Conservation (phyloP, 2,329 filamentous ascomycete genomes). For the Metarhizium humberi region DNA sequence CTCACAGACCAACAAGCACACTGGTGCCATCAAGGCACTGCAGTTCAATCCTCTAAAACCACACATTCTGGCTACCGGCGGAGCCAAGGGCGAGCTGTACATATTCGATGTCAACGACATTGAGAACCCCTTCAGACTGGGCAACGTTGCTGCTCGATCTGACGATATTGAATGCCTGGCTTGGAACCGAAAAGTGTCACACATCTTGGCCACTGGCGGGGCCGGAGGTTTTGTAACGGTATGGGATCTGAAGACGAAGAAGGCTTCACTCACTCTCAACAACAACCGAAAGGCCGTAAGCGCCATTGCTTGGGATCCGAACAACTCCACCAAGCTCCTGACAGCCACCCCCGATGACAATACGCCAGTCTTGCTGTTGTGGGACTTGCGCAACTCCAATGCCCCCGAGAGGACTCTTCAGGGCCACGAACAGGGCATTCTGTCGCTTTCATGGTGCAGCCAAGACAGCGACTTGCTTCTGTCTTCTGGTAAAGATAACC, state of each 20-base stretch:
- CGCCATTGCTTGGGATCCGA: slow-evolving; percentile 94
- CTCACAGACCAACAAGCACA: slow-evolving; percentile 82
- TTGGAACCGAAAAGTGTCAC: slow-evolving; percentile 96
- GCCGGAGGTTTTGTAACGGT: slow-evolving; percentile 93
- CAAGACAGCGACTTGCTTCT: slow-evolving; percentile 84
- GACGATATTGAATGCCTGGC: slow-evolving; percentile 95
- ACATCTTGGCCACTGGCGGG: slow-evolving; percentile 91
- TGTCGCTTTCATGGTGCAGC: slow-evolving; percentile 90
- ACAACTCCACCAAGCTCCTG: slow-evolving; percentile 86
- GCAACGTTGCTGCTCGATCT: slow-evolving; percentile 76
- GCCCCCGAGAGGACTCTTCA: slow-evolving; percentile 81
- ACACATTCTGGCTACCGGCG: slow-evolving; percentile 85
- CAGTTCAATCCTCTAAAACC: slow-evolving; percentile 94
- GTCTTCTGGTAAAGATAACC: slow-evolving; percentile 94
- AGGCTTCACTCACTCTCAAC: slow-evolving; percentile 91
- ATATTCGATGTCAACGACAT: slow-evolving; percentile 92
- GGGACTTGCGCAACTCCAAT: slow-evolving; percentile 94
- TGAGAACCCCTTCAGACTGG: slow-evolving; percentile 77
- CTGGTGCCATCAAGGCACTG: slow-evolving; percentile 82
- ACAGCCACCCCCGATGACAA: slow-evolving; percentile 87
- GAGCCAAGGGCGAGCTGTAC: slow-evolving; percentile 91
- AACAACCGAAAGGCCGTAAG: slow-evolving; percentile 92
- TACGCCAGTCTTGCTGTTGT: slow-evolving; percentile 79
- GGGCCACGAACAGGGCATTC: slow-evolving; percentile 88
- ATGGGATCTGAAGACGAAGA: slow-evolving; percentile 97